Evolutionary conservation across 352 stramenopile genomes (phyloP), one percentile per base, ranked within the genome.

Genomic region (Globisporangium barbulae): DNA sequence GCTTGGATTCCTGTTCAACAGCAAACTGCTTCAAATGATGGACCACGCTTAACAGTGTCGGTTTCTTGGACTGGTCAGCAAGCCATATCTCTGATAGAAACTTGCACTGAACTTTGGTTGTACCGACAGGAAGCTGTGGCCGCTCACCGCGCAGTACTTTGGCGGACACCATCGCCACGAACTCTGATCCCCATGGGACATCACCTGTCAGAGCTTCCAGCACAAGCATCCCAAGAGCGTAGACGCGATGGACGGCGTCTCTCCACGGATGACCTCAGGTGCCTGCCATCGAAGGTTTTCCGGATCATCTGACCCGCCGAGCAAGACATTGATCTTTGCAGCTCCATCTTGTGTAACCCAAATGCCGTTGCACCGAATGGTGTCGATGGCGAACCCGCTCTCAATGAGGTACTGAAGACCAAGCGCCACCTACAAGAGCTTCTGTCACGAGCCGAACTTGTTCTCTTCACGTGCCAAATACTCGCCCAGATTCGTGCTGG

Each of bases 401-500:
- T 13, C 25, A 2, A 41, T 13, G 12, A 65, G n/a, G 59, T 80
- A 90, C 41, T 45, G 17, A 2, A 92, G 59, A 3, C 77, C 83
- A 31, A 57, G 54, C 10, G 57, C 55, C 5, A 41, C 48, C 30
- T 66, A 59, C 6, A 42, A 56, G 25, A 70, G n/a, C 39, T 33
- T 45, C 13, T 50, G 15, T 19, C 21, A 59, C 8, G 61, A 25
- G 25, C 56, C 12, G 30, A 3, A 19, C 21, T 50, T 50, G 35
- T 39, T 39, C 10, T 39, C 10, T 39, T 39, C 35, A 39, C 35
- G 5, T 12, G 35, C 35, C 30, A 39, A 10, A 15, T 21, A 37
- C 30, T n/a, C 30, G 49, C 28, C 12, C 28, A 41, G 49, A n/a
- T 22, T 12, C 28, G 12, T 41, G 49, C n/a, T 49, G 15, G 33